Evolutionary conservation across 2,329 filamentous ascomycete genomes (phyloP), one percentile per base, ranked within the genome.

Genomic region (Thelonectria rubi): DNA sequence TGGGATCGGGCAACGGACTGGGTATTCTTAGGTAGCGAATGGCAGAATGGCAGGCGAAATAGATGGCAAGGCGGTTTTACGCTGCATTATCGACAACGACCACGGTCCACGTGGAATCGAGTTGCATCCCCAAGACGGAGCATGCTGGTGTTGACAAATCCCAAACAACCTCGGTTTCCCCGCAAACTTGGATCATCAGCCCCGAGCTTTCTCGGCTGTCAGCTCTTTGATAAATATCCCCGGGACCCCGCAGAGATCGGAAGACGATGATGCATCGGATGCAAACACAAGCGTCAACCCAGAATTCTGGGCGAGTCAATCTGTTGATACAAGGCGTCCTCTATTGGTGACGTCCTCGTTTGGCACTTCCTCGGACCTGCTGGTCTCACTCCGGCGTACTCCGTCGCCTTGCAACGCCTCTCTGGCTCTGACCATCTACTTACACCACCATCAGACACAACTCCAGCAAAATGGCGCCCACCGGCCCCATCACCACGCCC

Each of bases 401-500:
- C 8, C 26, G 2, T 30, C 26, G 10, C 5, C 26, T 30, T 30
- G 7, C n/a, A n/a, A 9, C 26, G 26, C 26, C 26, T 24, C 26
- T 9, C 4, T n/a, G n/a, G n/a, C n/a, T 5, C 26, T 30, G 26
- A 30, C 26, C 7, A 7, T 3, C 24, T 48, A 47, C 47, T 56
- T 58, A 54, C 26, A 61, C 32, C 46, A 24, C 15, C 21, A 42
- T 11, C 26, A 30, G 15, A 10, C 20, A 42, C 5, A n/a, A 46
- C 17, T 11, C 32, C 26, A 51, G 34, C 62, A 70, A 12, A 46
- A 84, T 83, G 79, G 74, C 79, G 56, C 68, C 78, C 18, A 59
- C 74, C 48, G 81, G 81, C 48, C 82, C 88, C 62, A 89, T 95
- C 71, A 86, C 86, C 60, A 96, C 93, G 11, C 91, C 92, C 2